Evolutionary conservation across 1,284 basidiomycete genomes (phyloP).

Genomic region (Anthracocystis setariae): DNA sequence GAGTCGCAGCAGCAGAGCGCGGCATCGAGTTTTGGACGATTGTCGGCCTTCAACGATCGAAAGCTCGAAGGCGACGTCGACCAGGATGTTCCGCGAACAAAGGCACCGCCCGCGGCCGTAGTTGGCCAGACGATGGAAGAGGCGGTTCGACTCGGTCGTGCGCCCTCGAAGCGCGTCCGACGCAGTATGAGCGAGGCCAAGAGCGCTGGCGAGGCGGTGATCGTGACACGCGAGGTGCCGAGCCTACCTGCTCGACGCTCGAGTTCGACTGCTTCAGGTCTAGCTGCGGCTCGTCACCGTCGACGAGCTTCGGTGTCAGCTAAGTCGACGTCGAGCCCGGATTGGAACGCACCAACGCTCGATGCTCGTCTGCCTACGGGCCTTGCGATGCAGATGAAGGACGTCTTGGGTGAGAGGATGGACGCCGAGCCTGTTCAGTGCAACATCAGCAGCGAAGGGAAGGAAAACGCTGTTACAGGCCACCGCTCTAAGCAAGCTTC

Average conservation of each 20-base stretch:
- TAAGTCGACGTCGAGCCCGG: constrained; percentile 6
- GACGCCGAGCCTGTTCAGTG: not conserved
- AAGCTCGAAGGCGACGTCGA: not conserved
- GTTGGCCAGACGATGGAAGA: constrained; percentile 16
- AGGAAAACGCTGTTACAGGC: not conserved
- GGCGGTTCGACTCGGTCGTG: constrained; percentile 40
- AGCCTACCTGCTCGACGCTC: not conserved
- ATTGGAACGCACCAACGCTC: constrained; percentile 15
- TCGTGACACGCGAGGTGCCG: constrained; percentile 13
- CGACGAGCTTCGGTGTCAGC: constrained; percentile 13
- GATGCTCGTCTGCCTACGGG: constrained; percentile 1
- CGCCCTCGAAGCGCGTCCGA: constrained; percentile 44
- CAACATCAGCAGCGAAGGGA: not conserved
- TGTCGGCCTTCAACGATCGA: constrained; percentile 45
- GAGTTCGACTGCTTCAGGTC: not conserved
- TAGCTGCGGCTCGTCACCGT: constrained; percentile 8
- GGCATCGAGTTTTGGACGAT: constrained; percentile 11
- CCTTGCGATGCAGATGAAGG: not conserved
- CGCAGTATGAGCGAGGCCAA: constrained; percentile 27
- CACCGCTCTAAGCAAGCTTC: constrained; percentile 12
- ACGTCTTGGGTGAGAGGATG: not conserved
- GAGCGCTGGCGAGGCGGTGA: constrained; percentile 30
- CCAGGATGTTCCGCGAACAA: not conserved
- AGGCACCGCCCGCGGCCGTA: not conserved
- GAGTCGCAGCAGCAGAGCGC: constrained; percentile 1